phyloP scores from a whole-genome alignment of 129 eudicot genomes.

The Artemisia tridentata region DNA sequence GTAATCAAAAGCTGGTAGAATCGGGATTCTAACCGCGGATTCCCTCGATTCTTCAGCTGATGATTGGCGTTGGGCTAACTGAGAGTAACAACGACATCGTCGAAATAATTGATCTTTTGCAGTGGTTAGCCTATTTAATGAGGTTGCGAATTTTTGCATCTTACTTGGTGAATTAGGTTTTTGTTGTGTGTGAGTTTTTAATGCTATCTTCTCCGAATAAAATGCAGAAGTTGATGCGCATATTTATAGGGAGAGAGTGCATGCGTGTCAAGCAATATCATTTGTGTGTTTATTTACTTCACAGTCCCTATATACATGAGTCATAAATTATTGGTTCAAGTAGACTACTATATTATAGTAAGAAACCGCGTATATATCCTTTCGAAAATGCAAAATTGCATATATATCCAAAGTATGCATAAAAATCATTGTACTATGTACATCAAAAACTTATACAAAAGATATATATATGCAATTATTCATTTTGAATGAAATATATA shows the following conservation, averaged over 20 bases:
- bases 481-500: no score
- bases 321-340: constrained; percentile 11
- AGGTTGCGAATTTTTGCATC: constrained; percentile 28
- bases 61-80: constrained; percentile 30
- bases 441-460: no score
- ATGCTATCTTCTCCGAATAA: neutral
- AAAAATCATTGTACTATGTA: no score
- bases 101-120: constrained; percentile 7
- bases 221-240: constrained; percentile 11
- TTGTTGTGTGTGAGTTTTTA: constrained; percentile 1
- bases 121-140: constrained; percentile 20
- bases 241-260: constrained; percentile 17
- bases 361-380: no score
- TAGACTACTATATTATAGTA: constrained; percentile 11
- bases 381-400: no score
- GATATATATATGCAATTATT: no score
- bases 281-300: no score
- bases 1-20: constrained; percentile 68
- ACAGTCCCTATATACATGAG: constrained; percentile 20
- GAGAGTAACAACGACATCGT: constrained; percentile 26
- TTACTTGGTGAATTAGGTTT: neutral
- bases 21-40: constrained; percentile 31
- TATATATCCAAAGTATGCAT: no score
- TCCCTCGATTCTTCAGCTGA: constrained; percentile 3
- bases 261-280: no score